Percentiles rank a stretch among this genome's conserved stretches.
These are phyloP conservation scores for Tricladium varicosporioides DNA, from an alignment of 2,329 filamentous ascomycete genomes.

Conservation along the genomic window DNA sequence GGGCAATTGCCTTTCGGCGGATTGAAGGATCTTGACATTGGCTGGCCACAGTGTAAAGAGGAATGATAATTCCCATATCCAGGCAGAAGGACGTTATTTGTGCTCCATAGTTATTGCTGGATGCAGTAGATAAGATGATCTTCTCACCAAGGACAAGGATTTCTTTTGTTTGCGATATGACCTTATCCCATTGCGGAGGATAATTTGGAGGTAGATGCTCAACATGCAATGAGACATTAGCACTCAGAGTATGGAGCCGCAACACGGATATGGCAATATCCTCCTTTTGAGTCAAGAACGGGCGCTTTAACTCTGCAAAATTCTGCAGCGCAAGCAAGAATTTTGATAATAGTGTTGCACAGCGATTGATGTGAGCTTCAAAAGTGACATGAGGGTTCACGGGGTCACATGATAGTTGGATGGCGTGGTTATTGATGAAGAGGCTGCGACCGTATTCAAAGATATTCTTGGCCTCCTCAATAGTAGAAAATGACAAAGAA, in stretches of 20 bases:
- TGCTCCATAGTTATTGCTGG: background rate
- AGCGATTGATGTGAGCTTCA: background rate
- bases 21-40: slow-evolving; percentile 57
- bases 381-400: background rate
- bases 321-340: slow-evolving; percentile 6
- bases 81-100: slow-evolving; percentile 47
- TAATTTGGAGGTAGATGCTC: slow-evolving; percentile 5
- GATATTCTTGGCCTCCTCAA: slow-evolving; percentile 12
- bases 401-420: background rate
- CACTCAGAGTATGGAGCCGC: slow-evolving; percentile 11
- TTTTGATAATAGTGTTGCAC: slow-evolving; percentile 2
- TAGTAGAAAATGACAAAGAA: slow-evolving; percentile 6
- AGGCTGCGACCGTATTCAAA: slow-evolving; percentile 11
- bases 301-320: slow-evolving; percentile 5
- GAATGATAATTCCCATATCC: slow-evolving; percentile 61
- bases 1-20: slow-evolving; percentile 57
- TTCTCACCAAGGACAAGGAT: slow-evolving; percentile 12
- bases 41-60: slow-evolving; percentile 61
- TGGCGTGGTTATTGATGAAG: background rate
- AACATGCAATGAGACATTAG: slow-evolving; percentile 5
- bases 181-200: background rate
- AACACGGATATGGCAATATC: slow-evolving; percentile 11
- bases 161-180: slow-evolving; percentile 6
- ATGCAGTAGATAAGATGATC: slow-evolving; percentile 2
- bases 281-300: slow-evolving; percentile 12